Conservation (phyloP, 257 asterid species). For the Primulina tabacum region DNA sequence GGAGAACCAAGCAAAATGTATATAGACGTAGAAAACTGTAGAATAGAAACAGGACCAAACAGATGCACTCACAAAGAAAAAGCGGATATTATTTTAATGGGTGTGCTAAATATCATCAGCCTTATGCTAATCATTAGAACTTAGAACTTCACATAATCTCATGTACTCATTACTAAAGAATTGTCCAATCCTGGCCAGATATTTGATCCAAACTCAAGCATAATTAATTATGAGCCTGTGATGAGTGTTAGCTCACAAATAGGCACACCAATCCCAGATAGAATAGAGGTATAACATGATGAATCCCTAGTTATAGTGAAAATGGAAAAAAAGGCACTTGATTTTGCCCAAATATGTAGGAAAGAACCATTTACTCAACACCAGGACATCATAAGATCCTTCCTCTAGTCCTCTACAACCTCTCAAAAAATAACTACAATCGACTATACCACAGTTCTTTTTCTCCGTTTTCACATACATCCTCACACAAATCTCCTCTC, state of each 20-base stretch:
- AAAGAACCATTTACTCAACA: background rate
- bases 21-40: background rate
- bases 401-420: background rate
- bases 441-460: background rate
- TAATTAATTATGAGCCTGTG: background rate
- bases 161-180: background rate
- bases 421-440: slow-evolving; percentile 2
- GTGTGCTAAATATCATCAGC: background rate
- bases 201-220: background rate
- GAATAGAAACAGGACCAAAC: background rate
- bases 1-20: background rate
- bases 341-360: background rate
- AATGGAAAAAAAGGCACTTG: background rate
- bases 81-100: background rate
- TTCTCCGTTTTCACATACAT: background rate
- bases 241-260: background rate
- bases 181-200: background rate
- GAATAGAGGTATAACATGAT: background rate
- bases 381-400: background rate
- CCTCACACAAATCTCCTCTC: background rate
- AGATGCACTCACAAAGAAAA: background rate
- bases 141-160: background rate
- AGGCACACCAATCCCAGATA: background rate
- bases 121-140: background rate
- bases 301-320: background rate